A percentile compares a stretch with the other conserved stretches of the same genome.
phyloP scores from a whole-genome alignment of 768 basidiomycete genomes.

The Pisolithus marmoratus region DNA sequence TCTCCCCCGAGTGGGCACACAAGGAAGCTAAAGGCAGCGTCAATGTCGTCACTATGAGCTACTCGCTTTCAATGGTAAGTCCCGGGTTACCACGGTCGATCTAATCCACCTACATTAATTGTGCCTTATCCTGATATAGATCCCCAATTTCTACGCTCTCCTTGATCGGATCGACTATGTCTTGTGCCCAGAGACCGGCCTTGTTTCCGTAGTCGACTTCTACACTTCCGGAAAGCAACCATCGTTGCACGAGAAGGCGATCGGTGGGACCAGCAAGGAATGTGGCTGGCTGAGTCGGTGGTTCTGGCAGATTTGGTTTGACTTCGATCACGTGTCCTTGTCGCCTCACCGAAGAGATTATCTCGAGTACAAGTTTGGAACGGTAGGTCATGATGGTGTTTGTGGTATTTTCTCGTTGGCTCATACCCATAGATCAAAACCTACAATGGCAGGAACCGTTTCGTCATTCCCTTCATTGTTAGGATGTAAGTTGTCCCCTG shows the following conservation, averaged over 20 bases:
- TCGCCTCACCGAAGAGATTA: constrained; percentile 61
- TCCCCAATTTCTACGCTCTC: constrained; percentile 58
- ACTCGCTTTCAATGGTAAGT: constrained; percentile 51
- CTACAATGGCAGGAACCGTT: constrained; percentile 68
- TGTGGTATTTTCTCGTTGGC: background rate
- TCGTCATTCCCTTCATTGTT: constrained; percentile 61
- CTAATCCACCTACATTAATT: background rate
- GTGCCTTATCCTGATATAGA: constrained; percentile 27
- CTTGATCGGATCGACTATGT: constrained; percentile 65
- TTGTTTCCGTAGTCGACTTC: constrained; percentile 70
- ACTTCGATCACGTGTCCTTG: constrained; percentile 49
- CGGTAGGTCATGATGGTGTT: constrained; percentile 33
- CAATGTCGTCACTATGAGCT: constrained; percentile 49
- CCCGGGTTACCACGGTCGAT: background rate
- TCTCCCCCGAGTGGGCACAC: constrained; percentile 53
- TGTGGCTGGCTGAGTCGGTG: constrained; percentile 62
- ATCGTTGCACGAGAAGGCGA: constrained; percentile 53
- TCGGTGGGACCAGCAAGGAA: constrained; percentile 56
- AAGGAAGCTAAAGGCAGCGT: constrained; percentile 51
- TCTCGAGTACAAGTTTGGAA: constrained; percentile 75
- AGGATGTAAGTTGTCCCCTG: constrained; percentile 42
- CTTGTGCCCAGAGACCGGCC: constrained; percentile 51
- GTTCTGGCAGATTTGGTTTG: constrained; percentile 78
- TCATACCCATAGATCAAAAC: constrained; percentile 42
- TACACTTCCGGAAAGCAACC: constrained; percentile 55